phyloP scores from a whole-genome alignment of 306 rosid species.

The Carpinus viminea region DNA sequence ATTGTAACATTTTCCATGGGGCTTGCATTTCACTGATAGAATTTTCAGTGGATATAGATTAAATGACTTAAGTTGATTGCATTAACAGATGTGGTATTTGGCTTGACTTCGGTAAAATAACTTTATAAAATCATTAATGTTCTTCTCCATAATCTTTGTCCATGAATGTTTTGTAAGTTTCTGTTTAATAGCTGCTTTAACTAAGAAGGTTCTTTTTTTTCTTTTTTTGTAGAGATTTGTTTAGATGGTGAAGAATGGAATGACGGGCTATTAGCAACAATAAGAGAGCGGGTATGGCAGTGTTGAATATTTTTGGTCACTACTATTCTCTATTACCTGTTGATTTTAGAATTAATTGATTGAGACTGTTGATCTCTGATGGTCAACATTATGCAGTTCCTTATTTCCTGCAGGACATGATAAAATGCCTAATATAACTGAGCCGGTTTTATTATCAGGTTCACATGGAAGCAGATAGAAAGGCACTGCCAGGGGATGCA shows the following conservation, averaged over 20 bases:
- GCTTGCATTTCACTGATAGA: background rate
- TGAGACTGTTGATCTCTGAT: constrained; percentile 3
- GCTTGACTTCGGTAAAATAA: background rate
- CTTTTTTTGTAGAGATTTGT: constrained; percentile 46
- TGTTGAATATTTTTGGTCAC: constrained; percentile 16
- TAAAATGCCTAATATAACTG: constrained; percentile 30
- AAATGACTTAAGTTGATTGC: background rate
- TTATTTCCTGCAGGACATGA: constrained; percentile 18
- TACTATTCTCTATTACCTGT: constrained; percentile 24
- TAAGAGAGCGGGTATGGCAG: constrained; percentile 79
- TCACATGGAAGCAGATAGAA: constrained; percentile 92
- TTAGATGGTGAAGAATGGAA: constrained; percentile 87
- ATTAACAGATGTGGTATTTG: background rate
- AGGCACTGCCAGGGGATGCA: constrained; percentile 65
- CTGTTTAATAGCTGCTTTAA: constrained; percentile 12
- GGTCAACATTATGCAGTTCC: constrained; percentile 18
- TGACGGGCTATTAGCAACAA: constrained; percentile 89
- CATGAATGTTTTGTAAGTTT: background rate
- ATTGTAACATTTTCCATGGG: background rate
- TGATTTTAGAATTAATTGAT: constrained; percentile 30
- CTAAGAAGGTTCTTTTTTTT: constrained; percentile 11
- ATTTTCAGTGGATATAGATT: background rate
- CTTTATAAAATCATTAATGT: background rate
- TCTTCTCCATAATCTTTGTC: background rate
- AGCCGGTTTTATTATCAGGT: constrained; percentile 55